Evolutionary conservation across 768 basidiomycete species (phyloP), one percentile per base, ranked within the genome.

Genomic region (Agrocybe pediades): DNA sequence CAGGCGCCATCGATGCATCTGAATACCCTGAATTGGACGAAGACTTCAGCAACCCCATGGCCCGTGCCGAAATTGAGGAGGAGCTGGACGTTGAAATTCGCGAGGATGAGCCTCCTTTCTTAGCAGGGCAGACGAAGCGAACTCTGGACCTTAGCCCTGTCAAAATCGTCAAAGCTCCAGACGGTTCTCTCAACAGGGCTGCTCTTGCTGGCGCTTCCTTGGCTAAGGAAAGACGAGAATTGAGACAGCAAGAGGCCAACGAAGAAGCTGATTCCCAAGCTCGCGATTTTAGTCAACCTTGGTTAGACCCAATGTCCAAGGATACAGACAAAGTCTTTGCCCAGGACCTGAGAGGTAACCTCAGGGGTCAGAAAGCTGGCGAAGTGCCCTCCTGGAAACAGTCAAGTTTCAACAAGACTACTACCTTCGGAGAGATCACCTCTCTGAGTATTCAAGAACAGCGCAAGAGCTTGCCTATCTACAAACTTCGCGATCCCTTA

Each of bases 81-180:
- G 97, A 98, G 65, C 71, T 99, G 40, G 97, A 99, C 61, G 94
- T 99, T 36, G 97, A 99, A 66, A 87, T 98, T 51, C 87, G 91
- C 56, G 97, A 99, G 67, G 94, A 97, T 53, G 97, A 99, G 64
- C 95, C 97, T 1, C 80, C 96, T 1, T 99, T 99, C 82, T 74
- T 99, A 19, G 85, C 91, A 13, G 97, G 97, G 15, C 97, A 98
- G 74, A 97, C 95, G 51, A 97, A 97, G 72, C 86, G 89, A 53
- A 95, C 95, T 1, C 81, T 98, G 20, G 94, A 98, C 57, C 82
- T 99, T 27, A 95, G 93, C 66, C 97, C 97, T 0, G 94, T 98
- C 61, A 98, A 98, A 71, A 91, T 99, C 57, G 90, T 99, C 65
- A 98, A 98, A 68, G 97, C 97, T 19, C 97, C 97, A 0, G 97